Base-by-base conservation (phyloP, 371 early-diverging fungal genomes). In the Fennellomyces sp. region DNA sequence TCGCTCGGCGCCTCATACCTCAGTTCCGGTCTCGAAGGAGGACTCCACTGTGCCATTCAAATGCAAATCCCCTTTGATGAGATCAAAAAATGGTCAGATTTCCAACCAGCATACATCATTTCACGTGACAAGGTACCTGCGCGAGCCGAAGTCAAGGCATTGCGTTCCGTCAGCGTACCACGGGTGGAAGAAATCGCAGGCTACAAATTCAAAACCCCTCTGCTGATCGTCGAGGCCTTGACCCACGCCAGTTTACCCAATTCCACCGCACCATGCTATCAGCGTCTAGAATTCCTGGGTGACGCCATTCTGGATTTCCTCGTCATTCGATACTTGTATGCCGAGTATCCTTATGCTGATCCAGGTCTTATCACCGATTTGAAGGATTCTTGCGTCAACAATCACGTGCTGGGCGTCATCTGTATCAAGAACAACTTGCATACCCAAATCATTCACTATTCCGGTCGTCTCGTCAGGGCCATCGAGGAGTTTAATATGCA, bases 281-380 rank as follows among this genome's bases (percentile, higher is more conserved):
- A 97, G 73, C 90, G 97, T 3, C 80, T 98, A 2, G 97, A 98
- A 75, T 97, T 92, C 65, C 66, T 97, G 50, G 98, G 98, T n/a
- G 97, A 98, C 69, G 91, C 97, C 0, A 85, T 97, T 8, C 67
- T 97, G 17, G 94, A 94, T 61, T 93, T 88, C 65, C 74, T 93
- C 56, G 85, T 92, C 0, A 89, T 92, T 8, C 76, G 83, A 17
- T 82, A 92, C 49, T 82, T 94, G 51, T 96, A 80, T 61, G 60
- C 81, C 15, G 80, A 77, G 58, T 78, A 83, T 53, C 81, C 80
- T 5, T 61, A 72, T 11, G 81, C 84, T 13, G 68, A 72, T 17
- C 95, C 95, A 0, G 90, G 90, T 25, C 63, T 83, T 19, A 86
- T 91, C 57, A 88, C 88, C 2, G 85, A 85, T 42, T 68, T 94